These are phyloP conservation scores for Calamus simplicifolius DNA, from an alignment of 176 grass and related monocot genomes.

Conservation along the genomic window DNA sequence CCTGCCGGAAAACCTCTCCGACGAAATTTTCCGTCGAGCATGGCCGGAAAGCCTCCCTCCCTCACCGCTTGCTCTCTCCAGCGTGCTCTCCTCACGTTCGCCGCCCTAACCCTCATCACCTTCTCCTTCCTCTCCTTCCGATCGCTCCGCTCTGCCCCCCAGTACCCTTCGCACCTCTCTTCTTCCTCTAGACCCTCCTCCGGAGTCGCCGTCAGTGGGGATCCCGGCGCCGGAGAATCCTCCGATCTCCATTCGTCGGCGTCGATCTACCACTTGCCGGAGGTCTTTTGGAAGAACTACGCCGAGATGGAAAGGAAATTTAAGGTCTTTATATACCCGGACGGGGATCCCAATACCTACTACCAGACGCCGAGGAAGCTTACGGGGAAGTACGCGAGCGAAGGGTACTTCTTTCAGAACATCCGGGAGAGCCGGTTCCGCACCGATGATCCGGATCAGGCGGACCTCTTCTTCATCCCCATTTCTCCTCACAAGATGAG, in stretches of 20 bases:
- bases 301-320: slow-evolving; percentile 70
- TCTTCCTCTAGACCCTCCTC: background rate
- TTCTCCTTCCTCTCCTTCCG: slow-evolving; percentile 44
- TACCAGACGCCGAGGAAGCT: slow-evolving; percentile 96
- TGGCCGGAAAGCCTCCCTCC: slow-evolving; percentile 35
- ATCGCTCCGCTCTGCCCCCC: slow-evolving; percentile 38
- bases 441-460: slow-evolving; percentile 51
- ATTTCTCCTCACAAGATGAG: slow-evolving; percentile 95
- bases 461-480: slow-evolving; percentile 85
- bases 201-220: no score
- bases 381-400: slow-evolving; percentile 90
- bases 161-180: slow-evolving; percentile 3
- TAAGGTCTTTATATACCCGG: slow-evolving; percentile 82
- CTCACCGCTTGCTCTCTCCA: slow-evolving; percentile 18
- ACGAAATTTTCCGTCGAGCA: slow-evolving; percentile 16
- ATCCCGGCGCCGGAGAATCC: no score
- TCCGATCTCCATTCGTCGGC: background rate
- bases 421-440: slow-evolving; percentile 72
- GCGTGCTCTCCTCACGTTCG: slow-evolving; percentile 34
- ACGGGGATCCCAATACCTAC: slow-evolving; percentile 88
- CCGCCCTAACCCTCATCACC: slow-evolving; percentile 30
- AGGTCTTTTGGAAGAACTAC: slow-evolving; percentile 40
- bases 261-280: slow-evolving; percentile 44
- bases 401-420: slow-evolving; percentile 99
- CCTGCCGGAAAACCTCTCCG: no score